Evolutionary conservation across 2,329 filamentous ascomycete genomes (phyloP).

Genomic region (Catunica adiposa): DNA sequence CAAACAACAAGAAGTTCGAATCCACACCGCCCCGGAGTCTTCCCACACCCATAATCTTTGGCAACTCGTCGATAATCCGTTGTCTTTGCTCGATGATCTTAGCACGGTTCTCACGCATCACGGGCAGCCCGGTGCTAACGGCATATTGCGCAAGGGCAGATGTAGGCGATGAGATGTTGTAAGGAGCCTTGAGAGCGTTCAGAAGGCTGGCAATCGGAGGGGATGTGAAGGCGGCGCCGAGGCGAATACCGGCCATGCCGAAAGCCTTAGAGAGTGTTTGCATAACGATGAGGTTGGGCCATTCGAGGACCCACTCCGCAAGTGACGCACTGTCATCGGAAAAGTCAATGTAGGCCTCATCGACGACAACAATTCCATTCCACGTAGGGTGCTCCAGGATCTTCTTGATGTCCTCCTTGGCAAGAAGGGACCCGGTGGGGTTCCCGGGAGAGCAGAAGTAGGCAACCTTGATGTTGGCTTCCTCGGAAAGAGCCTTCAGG

Average conservation of each 20-base stretch:
- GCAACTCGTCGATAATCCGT: constrained; percentile 57
- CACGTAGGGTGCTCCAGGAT: constrained; percentile 76
- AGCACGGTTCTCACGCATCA: constrained; percentile 56
- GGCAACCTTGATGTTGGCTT: constrained; percentile 59
- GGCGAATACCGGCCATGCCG: constrained; percentile 79
- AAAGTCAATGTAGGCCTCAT: constrained; percentile 95
- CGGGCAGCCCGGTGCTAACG: constrained; percentile 49
- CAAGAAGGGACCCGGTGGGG: constrained; percentile 66
- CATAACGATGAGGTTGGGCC: constrained; percentile 93
- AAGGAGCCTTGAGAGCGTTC: constrained; percentile 89
- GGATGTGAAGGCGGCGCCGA: constrained; percentile 71
- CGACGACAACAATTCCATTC: constrained; percentile 87
- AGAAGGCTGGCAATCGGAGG: constrained; percentile 60
- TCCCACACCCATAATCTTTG: constrained; percentile 61
- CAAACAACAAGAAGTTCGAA: constrained; percentile 81
- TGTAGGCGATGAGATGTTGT: constrained; percentile 84
- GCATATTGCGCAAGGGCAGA: constrained; percentile 64
- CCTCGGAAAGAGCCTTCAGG: constrained; percentile 41
- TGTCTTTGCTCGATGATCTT: constrained; percentile 60
- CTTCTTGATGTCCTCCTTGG: constrained; percentile 54
- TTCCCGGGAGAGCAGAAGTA: constrained; percentile 95
- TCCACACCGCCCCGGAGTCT: constrained; percentile 61
- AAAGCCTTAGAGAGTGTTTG: constrained; percentile 98
- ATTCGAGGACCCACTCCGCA: constrained; percentile 80
- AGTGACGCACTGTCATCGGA: constrained; percentile 59